phyloP scores from a whole-genome alignment of 495 filamentous ascomycete genomes.

The Hyaloscypha hepaticicola region DNA sequence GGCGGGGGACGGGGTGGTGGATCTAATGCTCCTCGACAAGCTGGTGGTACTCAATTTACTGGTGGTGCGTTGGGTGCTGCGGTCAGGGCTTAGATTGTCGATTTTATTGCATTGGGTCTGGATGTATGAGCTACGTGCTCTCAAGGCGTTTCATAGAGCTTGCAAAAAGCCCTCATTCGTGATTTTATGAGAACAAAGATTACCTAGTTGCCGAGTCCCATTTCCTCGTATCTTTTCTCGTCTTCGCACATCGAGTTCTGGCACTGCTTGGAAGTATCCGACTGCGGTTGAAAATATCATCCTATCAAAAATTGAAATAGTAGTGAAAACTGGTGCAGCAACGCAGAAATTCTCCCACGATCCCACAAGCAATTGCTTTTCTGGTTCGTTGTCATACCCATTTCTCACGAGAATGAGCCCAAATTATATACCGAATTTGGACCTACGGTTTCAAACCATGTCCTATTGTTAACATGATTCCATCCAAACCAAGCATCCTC shows the following conservation, averaged over 20 bases:
- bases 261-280: not conserved
- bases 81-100: slow-evolving; percentile 45
- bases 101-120: slow-evolving; percentile 33
- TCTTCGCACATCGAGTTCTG: not conserved
- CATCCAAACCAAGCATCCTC: slow-evolving; percentile 6
- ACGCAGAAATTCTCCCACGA: not conserved
- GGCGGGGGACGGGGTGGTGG: slow-evolving; percentile 60
- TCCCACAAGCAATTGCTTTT: not conserved
- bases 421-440: slow-evolving; percentile 7
- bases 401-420: not conserved
- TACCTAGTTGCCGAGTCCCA: not conserved
- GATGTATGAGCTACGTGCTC: slow-evolving; percentile 21
- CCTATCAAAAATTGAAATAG: too few species aligned
- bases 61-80: slow-evolving; percentile 56
- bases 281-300: not conserved
- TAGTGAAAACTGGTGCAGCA: not conserved
- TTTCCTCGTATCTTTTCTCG: not conserved
- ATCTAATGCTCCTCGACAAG: slow-evolving; percentile 52
- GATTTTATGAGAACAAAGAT: not conserved
- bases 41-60: slow-evolving; percentile 57
- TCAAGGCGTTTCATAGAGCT: slow-evolving; percentile 34
- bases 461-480: not conserved
- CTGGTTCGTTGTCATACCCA: not conserved
- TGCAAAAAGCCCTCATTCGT: slow-evolving; percentile 24
- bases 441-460: not conserved